Base-by-base conservation (phyloP, 139 green algal genomes). In the Closterium sp. region DNA sequence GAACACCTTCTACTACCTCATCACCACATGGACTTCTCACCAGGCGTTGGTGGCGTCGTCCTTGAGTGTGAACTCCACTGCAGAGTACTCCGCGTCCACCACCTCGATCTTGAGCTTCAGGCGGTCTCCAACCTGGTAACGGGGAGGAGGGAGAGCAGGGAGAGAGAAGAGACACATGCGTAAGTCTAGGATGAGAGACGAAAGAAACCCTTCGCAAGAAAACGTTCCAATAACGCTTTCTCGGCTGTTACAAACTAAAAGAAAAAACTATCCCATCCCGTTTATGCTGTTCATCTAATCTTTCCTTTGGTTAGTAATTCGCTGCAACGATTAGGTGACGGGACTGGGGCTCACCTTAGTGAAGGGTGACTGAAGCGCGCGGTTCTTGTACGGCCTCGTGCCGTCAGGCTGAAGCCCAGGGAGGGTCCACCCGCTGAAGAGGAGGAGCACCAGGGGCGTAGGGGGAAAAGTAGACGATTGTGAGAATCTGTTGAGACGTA, bases 361-460 rank as follows among this genome's bases (percentile, higher is more conserved):
- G 88, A 96, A 99, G 1, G 96, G 97, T 23, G 97, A 98, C 94
- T 99, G 98, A 93, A 99, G 95, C 6, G 98, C 98, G 25, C 98
- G 94, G 21, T 98, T 95, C 91, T 99, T 99, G 95, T 99, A 99
- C 87, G 96, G 91, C 3, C 95, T 92, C 7, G 97, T 99, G 85
- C 97, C 97, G 33, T 97, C 95, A 5, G 97, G 97, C 30, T 96
- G 93, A 28, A 88, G 91, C 2, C 25, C 38, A 21, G 85, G 85
- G 25, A 91, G 88, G n/a, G 88, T 96, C 97, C 90, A 97, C 21
- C 88, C 69, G 33, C 66, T 85, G 55, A 12, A 76, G 25, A 76
- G 55, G 55, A 76, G 25, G 16, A 19, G 4, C 55, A 76, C 16
- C 12, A 76, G 10, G 16, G 55, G 12, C 23, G 55, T 28, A 19